Evolutionary conservation across 164 flowering plant species (phyloP).

Genomic region (Cinnamomum micranthum): DNA sequence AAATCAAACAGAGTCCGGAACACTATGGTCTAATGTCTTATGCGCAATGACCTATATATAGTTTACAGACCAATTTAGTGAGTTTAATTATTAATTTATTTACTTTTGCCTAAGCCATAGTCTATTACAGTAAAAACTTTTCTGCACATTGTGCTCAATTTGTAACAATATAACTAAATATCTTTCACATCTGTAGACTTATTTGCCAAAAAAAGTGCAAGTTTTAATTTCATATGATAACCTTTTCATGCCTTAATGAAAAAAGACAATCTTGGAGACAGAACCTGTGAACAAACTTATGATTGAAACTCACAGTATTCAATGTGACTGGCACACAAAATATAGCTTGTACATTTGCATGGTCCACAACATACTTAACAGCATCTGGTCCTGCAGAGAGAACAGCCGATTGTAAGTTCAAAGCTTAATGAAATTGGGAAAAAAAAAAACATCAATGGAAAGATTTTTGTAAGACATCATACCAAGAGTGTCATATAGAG

Average conservation of each 20-base stretch:
- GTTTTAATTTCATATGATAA: background rate
- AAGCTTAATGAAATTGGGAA: background rate
- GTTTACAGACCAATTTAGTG: too few relatives aligned
- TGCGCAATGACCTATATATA: too few relatives aligned
- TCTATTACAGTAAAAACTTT: too few relatives aligned
- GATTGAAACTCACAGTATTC: conserved; percentile 52
- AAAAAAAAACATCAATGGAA: background rate
- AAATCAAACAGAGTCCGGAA: too few relatives aligned
- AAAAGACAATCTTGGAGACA: background rate
- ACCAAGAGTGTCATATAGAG: conserved; percentile 99
- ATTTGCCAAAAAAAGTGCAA: background rate
- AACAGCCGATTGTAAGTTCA: background rate
- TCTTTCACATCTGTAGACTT: background rate
- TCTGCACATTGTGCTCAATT: too few relatives aligned
- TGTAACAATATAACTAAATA: background rate
- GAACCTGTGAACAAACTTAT: background rate
- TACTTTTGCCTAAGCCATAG: too few relatives aligned
- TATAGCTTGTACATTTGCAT: conserved; percentile 69
- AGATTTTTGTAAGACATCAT: conserved; percentile 12
- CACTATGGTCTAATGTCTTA: too few relatives aligned
- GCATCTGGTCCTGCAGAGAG: conserved; percentile 81
- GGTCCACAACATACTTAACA: conserved; percentile 74
- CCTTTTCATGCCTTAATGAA: background rate
- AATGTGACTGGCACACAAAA: conserved; percentile 79
- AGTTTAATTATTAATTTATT: too few relatives aligned